Evolutionary conservation across 352 stramenopile genomes (phyloP).

Genomic region (Globisporangium yorkense): DNA sequence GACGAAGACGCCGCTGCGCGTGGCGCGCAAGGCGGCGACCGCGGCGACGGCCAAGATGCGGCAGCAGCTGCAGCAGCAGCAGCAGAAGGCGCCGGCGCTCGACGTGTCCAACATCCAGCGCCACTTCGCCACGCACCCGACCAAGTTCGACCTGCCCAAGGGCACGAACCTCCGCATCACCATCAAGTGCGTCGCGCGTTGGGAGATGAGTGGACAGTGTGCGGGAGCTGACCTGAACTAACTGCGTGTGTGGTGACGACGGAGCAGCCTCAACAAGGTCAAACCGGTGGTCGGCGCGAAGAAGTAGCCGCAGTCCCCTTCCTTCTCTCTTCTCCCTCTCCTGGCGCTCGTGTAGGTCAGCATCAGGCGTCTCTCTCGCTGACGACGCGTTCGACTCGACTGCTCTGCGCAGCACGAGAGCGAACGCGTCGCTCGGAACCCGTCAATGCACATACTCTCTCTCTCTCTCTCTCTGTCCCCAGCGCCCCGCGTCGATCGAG

Average conservation of each 20-base stretch:
- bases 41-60: slow-evolving; percentile 10
- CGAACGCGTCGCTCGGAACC: too few species aligned
- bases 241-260: not conserved
- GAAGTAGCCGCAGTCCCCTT: slow-evolving; percentile 26
- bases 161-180: slow-evolving; percentile 76
- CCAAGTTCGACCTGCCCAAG: slow-evolving; percentile 78
- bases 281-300: slow-evolving; percentile 64
- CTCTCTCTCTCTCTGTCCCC: too few species aligned
- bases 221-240: not conserved
- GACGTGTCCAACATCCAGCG: slow-evolving; percentile 77
- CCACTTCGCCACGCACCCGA: slow-evolving; percentile 70
- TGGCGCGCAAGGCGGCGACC: slow-evolving; percentile 20
- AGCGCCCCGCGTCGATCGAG: too few species aligned
- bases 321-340: not conserved
- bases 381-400: too few species aligned
- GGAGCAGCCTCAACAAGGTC: slow-evolving; percentile 51
- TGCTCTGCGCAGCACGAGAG: too few species aligned
- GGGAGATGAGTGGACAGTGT: not conserved
- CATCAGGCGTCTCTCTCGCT: not conserved
- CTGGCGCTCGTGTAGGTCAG: not conserved
- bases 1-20: slow-evolving; percentile 30
- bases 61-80: slow-evolving; percentile 18
- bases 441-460: not conserved
- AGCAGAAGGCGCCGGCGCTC: slow-evolving; percentile 23
- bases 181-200: slow-evolving; percentile 53